phyloP scores from a whole-genome alignment of 345 rosid genomes.

The Arabidopsis suecica region DNA sequence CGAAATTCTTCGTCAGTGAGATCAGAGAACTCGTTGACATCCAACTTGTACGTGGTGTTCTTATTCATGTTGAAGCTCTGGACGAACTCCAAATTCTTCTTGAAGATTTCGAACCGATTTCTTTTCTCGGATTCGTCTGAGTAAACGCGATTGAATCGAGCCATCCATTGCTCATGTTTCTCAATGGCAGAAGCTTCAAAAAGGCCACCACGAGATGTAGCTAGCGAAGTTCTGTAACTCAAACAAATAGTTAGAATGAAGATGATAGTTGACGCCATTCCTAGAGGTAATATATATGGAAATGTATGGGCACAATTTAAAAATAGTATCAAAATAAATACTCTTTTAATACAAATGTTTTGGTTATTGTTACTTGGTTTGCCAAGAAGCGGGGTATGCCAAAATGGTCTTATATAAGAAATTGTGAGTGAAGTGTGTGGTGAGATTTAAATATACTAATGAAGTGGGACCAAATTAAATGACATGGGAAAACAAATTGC shows the following conservation, averaged over 20 bases:
- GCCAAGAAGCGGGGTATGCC: conserved; percentile 1
- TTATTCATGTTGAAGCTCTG: conserved; percentile 47
- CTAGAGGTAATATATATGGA: not conserved
- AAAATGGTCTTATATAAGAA: conserved; percentile 25
- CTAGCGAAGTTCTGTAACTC: conserved; percentile 11
- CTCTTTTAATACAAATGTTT: not conserved
- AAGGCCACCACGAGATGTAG: conserved; percentile 27
- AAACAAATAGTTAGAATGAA: conserved; percentile 24
- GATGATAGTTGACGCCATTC: conserved; percentile 26
- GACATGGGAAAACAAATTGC: conserved; percentile 13
- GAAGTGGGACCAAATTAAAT: conserved; percentile 19
- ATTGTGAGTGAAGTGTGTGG: conserved; percentile 13
- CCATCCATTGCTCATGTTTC: conserved; percentile 57
- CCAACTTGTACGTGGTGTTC: conserved; percentile 40
- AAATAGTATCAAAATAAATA: not conserved
- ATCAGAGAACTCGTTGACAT: conserved; percentile 60
- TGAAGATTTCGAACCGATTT: conserved; percentile 48
- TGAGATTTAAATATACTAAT: conserved; percentile 1
- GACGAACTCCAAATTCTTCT: conserved; percentile 50
- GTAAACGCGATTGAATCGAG: conserved; percentile 46
- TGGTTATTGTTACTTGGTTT: conserved; percentile 10
- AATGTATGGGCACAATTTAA: not conserved
- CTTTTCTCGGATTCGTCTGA: conserved; percentile 43
- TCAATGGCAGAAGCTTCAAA: conserved; percentile 45
- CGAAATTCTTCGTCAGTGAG: conserved; percentile 56